These are phyloP conservation scores for Pinus taeda DNA, from an alignment of 75 land plant genomes.

Conservation along the genomic window DNA sequence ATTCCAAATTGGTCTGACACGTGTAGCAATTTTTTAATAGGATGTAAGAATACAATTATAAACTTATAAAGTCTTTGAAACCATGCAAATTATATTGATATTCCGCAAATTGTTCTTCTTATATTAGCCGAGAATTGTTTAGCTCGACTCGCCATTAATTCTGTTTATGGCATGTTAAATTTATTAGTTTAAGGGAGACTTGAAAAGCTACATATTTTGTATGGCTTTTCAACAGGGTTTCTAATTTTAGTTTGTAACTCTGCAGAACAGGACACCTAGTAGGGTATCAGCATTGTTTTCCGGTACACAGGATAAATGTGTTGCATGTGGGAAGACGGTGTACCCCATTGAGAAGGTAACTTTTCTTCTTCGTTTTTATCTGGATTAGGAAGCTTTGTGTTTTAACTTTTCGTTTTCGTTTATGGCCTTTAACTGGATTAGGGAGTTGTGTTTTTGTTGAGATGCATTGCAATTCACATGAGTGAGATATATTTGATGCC, in stretches of 20 bases:
- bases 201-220: not conserved
- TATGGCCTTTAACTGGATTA: too few species aligned
- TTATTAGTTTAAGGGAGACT: not conserved
- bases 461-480: too few species aligned
- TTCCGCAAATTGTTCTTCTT: not conserved
- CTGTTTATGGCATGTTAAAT: not conserved
- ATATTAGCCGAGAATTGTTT: not conserved
- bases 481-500: too few species aligned
- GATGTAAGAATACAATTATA: too few species aligned
- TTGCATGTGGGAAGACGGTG: slow-evolving; percentile 83
- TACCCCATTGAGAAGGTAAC: slow-evolving; percentile 90
- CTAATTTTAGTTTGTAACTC: not conserved
- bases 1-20: not conserved
- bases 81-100: not conserved
- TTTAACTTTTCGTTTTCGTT: not conserved
- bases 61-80: not conserved
- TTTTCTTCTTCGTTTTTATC: not conserved
- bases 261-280: slow-evolving; percentile 51
- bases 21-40: not conserved
- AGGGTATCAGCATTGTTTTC: slow-evolving; percentile 68
- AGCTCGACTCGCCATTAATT: not conserved
- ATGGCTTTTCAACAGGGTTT: not conserved
- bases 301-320: slow-evolving; percentile 93
- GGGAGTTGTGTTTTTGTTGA: too few species aligned
- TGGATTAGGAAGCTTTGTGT: not conserved